These are phyloP conservation scores for Giardia duodenalis DNA, from an alignment of 208 protist genomes.

Conservation along the genomic window DNA sequence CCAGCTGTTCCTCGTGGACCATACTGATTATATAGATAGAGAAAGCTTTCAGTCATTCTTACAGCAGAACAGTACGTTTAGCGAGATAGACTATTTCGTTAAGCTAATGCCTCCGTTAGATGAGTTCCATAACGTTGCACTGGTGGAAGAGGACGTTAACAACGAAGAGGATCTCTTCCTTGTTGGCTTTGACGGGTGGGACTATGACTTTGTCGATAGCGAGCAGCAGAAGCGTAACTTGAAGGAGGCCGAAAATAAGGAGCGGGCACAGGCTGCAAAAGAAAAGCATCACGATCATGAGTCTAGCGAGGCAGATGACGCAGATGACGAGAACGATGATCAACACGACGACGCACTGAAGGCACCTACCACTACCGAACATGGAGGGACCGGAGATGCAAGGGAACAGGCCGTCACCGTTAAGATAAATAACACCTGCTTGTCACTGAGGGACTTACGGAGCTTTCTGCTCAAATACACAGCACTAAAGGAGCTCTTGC, in stretches of 20 bases:
- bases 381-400: not conserved
- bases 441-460: slow-evolving; percentile 5
- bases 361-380: not conserved
- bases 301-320: not conserved
- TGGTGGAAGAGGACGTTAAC: not conserved
- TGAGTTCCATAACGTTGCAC: not conserved
- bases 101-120: slow-evolving; percentile 10
- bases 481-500: not conserved
- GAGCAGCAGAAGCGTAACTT: not conserved
- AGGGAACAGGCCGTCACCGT: not conserved
- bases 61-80: not conserved
- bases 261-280: not conserved
- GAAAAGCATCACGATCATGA: too few species aligned
- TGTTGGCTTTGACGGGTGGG: not conserved
- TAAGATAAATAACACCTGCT: not conserved
- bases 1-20: not conserved
- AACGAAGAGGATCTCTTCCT: slow-evolving; percentile 15
- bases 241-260: not conserved
- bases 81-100: not conserved
- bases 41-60: not conserved
- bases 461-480: not conserved
- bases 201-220: slow-evolving; percentile 1
- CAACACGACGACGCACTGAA: slow-evolving; percentile 22
- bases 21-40: not conserved
- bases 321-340: slow-evolving; percentile 9